Evolutionary conservation across 1,284 basidiomycete genomes (phyloP).

Genomic region (Ustilago loliicola): DNA sequence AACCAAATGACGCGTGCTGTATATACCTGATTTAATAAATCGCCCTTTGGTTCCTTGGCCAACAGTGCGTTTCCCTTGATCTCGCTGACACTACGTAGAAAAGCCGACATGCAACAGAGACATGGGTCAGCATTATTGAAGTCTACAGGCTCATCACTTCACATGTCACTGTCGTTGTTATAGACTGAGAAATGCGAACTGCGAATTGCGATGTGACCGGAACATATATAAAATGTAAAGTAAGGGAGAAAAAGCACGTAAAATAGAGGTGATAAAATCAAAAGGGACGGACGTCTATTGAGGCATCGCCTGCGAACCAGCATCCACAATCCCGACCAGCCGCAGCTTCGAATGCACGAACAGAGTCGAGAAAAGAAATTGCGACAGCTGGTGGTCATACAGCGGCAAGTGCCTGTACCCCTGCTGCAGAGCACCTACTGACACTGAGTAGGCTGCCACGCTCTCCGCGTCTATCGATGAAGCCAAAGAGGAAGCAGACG

Average conservation of each 20-base stretch:
- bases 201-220: slow-evolving; percentile 1
- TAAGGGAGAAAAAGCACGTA: background rate
- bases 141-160: background rate
- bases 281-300: background rate
- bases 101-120: no score
- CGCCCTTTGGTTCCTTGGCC: no score
- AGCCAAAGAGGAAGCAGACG: slow-evolving; percentile 22
- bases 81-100: no score
- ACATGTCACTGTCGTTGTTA: no score
- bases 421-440: slow-evolving; percentile 52
- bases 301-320: slow-evolving; percentile 8
- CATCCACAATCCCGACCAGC: slow-evolving; percentile 47
- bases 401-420: slow-evolving; percentile 67
- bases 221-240: background rate
- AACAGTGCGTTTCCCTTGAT: no score
- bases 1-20: no score
- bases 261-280: background rate
- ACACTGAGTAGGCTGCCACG: slow-evolving; percentile 48
- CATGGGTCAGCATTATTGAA: no score
- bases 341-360: slow-evolving; percentile 58
- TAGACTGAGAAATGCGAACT: background rate
- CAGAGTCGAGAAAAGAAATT: slow-evolving; percentile 64
- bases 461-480: slow-evolving; percentile 48
- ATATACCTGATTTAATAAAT: no score
- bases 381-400: slow-evolving; percentile 64